Base-by-base conservation (phyloP, 352 stramenopile species). In the Peronospora tabacina region DNA sequence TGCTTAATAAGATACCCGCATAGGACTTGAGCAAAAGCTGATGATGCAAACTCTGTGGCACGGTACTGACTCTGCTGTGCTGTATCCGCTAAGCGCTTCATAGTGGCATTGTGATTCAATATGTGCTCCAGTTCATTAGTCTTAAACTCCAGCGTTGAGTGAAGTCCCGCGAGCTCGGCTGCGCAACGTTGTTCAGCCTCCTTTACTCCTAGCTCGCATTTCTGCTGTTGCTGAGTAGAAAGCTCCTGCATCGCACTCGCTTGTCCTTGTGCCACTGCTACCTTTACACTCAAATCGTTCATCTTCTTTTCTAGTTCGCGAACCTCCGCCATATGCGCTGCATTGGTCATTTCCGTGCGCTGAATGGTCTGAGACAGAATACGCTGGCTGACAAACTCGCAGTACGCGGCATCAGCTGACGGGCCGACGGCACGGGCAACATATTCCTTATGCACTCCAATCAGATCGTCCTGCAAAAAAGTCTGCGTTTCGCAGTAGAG, bases 1-100 rank as follows among this genome's bases (percentile, higher is more conserved):
- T 93, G 82, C 63, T 92, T 92, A 54, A 93, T 90, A 28, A 93
- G 61, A 52, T 93, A 93, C 15, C 82, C 82, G 6, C 77, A 82
- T 12, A 90, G 58, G n/a, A 88, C 55, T 24, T 70, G 65, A n/a
- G 72, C 68, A 12, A 84, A 81, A 20, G 77, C 77, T 20, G 75
- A 87, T 7, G 69, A 78, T 15, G 79, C 76, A 44, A 90, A 86
- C 52, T 93, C 82, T n/a, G 82, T 89, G 13, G 80, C 81, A 15
- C 82, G 80, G 55, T 89, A 90, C 35, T 93, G 82, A 11, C 82
- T 77, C 39, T 91, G 75, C 62, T 91, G 82, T 36, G 82, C 82
- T 37, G 81, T 90, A 50, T 93, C 82, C 1, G 81, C 82, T 3
- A 93, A 67, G 0, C 78, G 75, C 61, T 89, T 89, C 63, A 93